Conservation (phyloP, 1,284 basidiomycete genomes). For the Lentinus polychrous region DNA sequence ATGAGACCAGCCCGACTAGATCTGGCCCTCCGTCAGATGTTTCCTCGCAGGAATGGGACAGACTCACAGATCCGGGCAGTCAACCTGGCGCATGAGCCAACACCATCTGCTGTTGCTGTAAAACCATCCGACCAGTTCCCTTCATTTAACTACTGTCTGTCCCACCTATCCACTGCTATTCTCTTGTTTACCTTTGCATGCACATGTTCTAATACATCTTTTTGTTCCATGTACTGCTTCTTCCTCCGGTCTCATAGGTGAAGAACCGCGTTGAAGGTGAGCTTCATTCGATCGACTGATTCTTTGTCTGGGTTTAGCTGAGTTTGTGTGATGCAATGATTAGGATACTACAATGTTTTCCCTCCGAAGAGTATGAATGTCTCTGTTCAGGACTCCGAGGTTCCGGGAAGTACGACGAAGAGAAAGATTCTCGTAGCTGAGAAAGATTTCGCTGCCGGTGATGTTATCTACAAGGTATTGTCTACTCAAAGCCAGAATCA, state of each 20-base stretch:
- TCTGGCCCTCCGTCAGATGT: constrained; percentile 70
- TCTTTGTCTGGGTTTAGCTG: constrained; percentile 19
- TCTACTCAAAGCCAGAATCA: neutral
- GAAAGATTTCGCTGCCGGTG: constrained; percentile 62
- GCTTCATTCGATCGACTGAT: constrained; percentile 26
- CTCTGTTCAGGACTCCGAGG: constrained; percentile 39
- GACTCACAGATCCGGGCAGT: constrained; percentile 64
- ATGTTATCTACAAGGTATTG: constrained; percentile 68
- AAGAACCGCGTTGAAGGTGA: constrained; percentile 69
- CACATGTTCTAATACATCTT: constrained; percentile 61
- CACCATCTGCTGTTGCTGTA: constrained; percentile 7
- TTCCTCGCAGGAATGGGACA: constrained; percentile 84
- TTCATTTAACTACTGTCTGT: constrained; percentile 7
- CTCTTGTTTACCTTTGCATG: constrained; percentile 14
- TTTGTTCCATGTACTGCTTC: constrained; percentile 20
- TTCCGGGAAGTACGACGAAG: constrained; percentile 27
- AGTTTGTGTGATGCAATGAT: constrained; percentile 12
- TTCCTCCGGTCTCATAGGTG: constrained; percentile 42
- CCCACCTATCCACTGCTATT: constrained; percentile 6
- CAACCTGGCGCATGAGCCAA: constrained; percentile 29
- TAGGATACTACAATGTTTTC: constrained; percentile 73
- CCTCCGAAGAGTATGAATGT: constrained; percentile 67
- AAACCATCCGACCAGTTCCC: constrained; percentile 3
- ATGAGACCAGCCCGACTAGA: constrained; percentile 50
- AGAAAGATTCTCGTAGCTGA: constrained; percentile 58